Evolutionary conservation across 2,329 filamentous ascomycete species (phyloP), one percentile per base, ranked within the genome.

Genomic region (Claviceps purpurea): DNA sequence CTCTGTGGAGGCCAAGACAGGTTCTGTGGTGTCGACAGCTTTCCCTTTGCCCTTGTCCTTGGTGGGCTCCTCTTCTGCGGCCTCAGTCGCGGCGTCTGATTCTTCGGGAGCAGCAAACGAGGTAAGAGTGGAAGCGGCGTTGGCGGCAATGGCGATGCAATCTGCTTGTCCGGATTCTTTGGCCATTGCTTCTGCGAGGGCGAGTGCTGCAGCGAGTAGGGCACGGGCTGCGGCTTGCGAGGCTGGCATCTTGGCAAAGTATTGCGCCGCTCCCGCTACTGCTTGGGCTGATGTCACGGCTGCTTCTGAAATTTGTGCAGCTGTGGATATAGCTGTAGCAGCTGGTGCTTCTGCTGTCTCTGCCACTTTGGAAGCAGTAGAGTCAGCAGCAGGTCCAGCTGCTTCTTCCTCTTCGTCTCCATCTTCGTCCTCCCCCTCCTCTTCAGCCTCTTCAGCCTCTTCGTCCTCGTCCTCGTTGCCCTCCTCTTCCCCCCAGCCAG

Each of bases 401-500:
- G 59, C 56, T 47, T 65, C 63, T 6, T 65, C 63, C 26, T 63
- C 63, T 34, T 65, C 62, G 0, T 64, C 70, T 48, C 65, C 63
- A 7, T 34, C 26, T 5, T 30, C 26, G 5, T 6, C n/a, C n/a
- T 14, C 30, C 3, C 6, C n/a, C 11, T 67, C 67, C 47, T 65
- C 62, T 0, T 64, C 70, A 0, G 73, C 72, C 0, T 72, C 73
- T 0, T 69, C 71, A 0, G n/a, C n/a, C n/a, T 72, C 71, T 0
- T 72, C 71, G 0, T 65, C 70, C 0, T 73, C 72, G 0, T 72
- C 72, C 0, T 69, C 71, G 0, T 72, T 71, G 0, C 72, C 71
- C 0, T 73, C 80, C 3, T 84, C 81, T 54, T 82, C 84, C 51
- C 87, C 89, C 89, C 93, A 97, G 5, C 89, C 91, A 4, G 73